phyloP scores from a whole-genome alignment of 257 asterid genomes.

The Plantago elongata region DNA sequence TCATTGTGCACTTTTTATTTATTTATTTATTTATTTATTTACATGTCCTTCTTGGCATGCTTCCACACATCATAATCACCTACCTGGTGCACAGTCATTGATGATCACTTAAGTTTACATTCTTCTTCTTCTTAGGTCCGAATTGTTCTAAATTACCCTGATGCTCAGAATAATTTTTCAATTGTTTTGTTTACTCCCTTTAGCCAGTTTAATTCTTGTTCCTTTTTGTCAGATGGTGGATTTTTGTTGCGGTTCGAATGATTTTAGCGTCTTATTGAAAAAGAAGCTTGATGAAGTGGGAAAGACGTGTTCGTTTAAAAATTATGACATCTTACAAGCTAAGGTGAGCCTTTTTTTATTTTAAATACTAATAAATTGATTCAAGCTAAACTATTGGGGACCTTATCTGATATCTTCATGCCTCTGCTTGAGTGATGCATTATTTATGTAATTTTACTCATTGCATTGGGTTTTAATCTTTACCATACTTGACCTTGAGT shows the following conservation, averaged over 20 bases:
- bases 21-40: too few relatives aligned
- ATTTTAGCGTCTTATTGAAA: constrained; percentile 82
- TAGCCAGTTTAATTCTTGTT: neutral
- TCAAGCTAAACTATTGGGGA: too few relatives aligned
- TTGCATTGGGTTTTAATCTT: too few relatives aligned
- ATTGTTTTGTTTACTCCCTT: neutral
- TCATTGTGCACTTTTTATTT: too few relatives aligned
- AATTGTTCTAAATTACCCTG: neutral
- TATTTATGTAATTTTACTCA: too few relatives aligned
- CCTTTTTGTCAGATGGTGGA: constrained; percentile 72
- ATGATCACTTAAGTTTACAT: too few relatives aligned
- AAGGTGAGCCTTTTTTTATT: constrained; percentile 40
- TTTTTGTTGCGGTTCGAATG: constrained; percentile 91
- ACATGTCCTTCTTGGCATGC: too few relatives aligned
- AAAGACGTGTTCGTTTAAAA: constrained; percentile 60
- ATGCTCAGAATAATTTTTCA: neutral
- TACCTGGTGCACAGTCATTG: too few relatives aligned
- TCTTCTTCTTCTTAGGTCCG: neutral
- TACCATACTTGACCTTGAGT: too few relatives aligned
- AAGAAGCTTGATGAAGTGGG: constrained; percentile 61
- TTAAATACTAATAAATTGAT: neutral
- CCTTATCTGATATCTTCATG: too few relatives aligned
- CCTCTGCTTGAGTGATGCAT: too few relatives aligned
- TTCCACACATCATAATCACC: too few relatives aligned
- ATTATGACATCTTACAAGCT: constrained; percentile 62